Base-by-base conservation (phyloP, 805 yeast species). In the Wickerhamiella lipophila region DNA sequence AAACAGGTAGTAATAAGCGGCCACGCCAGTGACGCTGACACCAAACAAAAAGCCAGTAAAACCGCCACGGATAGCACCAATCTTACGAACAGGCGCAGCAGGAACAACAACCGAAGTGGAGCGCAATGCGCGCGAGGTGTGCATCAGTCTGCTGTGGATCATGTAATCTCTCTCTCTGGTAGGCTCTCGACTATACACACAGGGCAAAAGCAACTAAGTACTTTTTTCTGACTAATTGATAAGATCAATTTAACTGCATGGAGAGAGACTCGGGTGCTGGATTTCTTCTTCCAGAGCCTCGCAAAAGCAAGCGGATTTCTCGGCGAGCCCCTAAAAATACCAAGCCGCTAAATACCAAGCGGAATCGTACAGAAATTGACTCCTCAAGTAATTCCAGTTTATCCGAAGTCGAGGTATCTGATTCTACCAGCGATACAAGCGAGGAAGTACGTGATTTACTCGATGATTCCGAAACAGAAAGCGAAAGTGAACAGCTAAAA, bases 31-130 rank as follows among this genome's bases (percentile, higher is more conserved):
- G 53, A 74, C 62, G 19, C 85, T 70, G 34, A 81, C 82, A 41
- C 95, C 95, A 26, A 79, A 68, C 49, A 85, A 72, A 65, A 85
- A 86, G 1, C 95, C 95, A 49, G 83, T 68, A 53, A 85, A 69
- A 4, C 71, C 68, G 38, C 56, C 60, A n/a, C 62, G 55, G 16
- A 57, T 49, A 19, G 62, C 62, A 22, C 53, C 55, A n/a, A 53
- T 42, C 21, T 44, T 45, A 25, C 53, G 53, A 15, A 42, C 50
- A 6, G 53, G 53, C 3, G 45, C 46, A 29, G 46, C 50, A 23
- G 50, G 43, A 8, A 38, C 46, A 21, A 30, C 44, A 15, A 26
- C 43, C 3, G 42, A 18, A 26, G 44, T 22, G 12, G 27, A 25
- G 35, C 50, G 46, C 36, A 47, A 13, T n/a, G 30, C 46, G 12